These are phyloP conservation scores for Phytopythium helicoides DNA, from an alignment of 352 stramenopile species.

Conservation along the genomic window DNA sequence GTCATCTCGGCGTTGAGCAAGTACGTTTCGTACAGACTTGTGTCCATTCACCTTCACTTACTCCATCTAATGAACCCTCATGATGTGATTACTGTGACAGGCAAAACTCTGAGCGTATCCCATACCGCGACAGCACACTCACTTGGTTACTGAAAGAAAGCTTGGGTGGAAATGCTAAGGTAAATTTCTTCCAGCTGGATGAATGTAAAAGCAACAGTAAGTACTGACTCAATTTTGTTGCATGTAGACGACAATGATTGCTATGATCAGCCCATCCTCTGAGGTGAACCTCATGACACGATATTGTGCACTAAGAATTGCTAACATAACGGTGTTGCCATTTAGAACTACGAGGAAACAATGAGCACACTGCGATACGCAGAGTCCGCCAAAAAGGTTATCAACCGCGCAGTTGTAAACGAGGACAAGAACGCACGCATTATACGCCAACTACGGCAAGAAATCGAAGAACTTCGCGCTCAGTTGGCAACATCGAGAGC, in stretches of 20 bases:
- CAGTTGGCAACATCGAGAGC: conserved; percentile 37
- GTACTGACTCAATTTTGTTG: not conserved
- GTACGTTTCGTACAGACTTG: conserved; percentile 13
- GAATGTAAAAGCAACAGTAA: not conserved
- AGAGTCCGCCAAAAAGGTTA: conserved; percentile 80
- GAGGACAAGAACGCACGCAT: conserved; percentile 81
- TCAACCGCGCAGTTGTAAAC: conserved; percentile 80
- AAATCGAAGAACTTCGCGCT: conserved; percentile 54
- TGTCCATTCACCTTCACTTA: too few relatives aligned
- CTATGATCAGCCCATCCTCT: conserved; percentile 75
- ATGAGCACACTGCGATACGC: conserved; percentile 85
- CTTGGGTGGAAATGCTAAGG: conserved; percentile 70
- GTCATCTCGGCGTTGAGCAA: conserved; percentile 88
- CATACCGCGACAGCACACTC: conserved; percentile 84
- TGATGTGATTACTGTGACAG: too few relatives aligned
- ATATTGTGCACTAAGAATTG: not conserved
- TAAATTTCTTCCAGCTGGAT: not conserved
- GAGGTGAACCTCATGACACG: conserved; percentile 29
- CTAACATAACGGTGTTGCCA: not conserved
- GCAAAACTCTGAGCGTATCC: conserved; percentile 56
- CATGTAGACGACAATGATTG: conserved; percentile 81
- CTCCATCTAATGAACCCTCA: too few relatives aligned
- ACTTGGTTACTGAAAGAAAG: conserved; percentile 88
- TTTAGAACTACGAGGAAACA: conserved; percentile 79
- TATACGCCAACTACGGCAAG: conserved; percentile 71